Base-by-base conservation (phyloP, 805 yeast genomes). In the Zygotorulaspora florentina region DNA sequence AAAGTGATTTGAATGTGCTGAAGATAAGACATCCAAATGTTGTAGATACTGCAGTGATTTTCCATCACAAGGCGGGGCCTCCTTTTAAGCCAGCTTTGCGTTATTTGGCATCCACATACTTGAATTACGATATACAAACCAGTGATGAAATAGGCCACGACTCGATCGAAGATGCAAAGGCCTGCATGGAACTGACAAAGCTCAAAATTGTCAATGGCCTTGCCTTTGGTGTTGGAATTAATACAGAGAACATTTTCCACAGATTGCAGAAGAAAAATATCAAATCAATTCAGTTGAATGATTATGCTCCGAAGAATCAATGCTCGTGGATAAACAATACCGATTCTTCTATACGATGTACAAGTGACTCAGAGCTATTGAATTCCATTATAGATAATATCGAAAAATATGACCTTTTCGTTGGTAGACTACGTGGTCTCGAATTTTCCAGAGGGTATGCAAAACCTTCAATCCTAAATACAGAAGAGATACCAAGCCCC, bases 31-130 rank as follows among this genome's bases (percentile, higher is more conserved):
- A 91, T 61, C 83, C 86, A 1, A 71, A 67, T 12, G 73, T 90
- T 20, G 78, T 91, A 11, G 99, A 91, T 65, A 91, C 98, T 0
- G 73, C 96, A 0, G 54, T 85, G 1, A 69, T 83, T 9, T 85
- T 70, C 65, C 88, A 88, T 43, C 96, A 89, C 61, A 76, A 79
- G n/a, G 73, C 85, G 28, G 97, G 97, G 0, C 83, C 83, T 0
- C 95, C 96, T 0, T 74, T 74, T 50, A 85, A 81, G 58, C 91
- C 96, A 1, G 77, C 95, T 0, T 71, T 91, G 48, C 82, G 76
- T 59, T 81, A 81, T 71, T 70, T 93, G n/a, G 73, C 89, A 2
- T 66, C 72, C 9, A 75, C 72, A 46, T 77, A 73, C 59, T 66
- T 90, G 31, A 65, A 71, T 15, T 66, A 75, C 40, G 67, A 63